phyloP scores from a whole-genome alignment of 1,139 yeast species.

The Taphrina confusa region DNA sequence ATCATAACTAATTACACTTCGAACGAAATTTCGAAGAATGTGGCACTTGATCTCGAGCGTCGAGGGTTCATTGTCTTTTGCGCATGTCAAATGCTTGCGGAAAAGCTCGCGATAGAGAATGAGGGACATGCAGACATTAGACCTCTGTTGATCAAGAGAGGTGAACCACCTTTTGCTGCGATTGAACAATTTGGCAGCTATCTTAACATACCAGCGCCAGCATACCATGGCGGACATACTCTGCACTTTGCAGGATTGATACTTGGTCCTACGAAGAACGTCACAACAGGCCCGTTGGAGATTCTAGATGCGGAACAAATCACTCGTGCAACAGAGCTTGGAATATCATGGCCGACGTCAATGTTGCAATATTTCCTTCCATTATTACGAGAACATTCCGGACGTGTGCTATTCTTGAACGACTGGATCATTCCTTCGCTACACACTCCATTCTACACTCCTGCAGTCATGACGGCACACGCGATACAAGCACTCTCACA shows the following conservation, averaged over 20 bases:
- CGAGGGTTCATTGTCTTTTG: slow-evolving; percentile 32
- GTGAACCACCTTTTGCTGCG: slow-evolving; percentile 5
- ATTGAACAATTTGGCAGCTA: slow-evolving; percentile 23
- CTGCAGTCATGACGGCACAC: slow-evolving; percentile 23
- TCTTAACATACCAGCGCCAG: slow-evolving; percentile 30
- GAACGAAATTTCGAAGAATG: slow-evolving; percentile 6
- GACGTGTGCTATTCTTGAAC: slow-evolving; percentile 25
- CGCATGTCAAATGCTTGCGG: slow-evolving; percentile 16
- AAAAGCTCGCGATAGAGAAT: slow-evolving; percentile 24
- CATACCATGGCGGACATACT: slow-evolving; percentile 30
- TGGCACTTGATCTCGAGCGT: slow-evolving; percentile 30
- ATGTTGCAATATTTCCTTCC: slow-evolving; percentile 28
- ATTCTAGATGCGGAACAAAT: slow-evolving; percentile 17
- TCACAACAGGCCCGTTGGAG: slow-evolving; percentile 22
- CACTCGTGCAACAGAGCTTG: slow-evolving; percentile 5
- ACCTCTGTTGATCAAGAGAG: slow-evolving; percentile 16
- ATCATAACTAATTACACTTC: slow-evolving; percentile 15
- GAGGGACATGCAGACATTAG: slow-evolving; percentile 33
- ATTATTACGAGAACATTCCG: slow-evolving; percentile 27
- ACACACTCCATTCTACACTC: slow-evolving; percentile 27
- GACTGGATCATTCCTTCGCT: slow-evolving; percentile 29
- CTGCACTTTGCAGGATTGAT: slow-evolving; percentile 32
- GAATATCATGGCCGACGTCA: slow-evolving; percentile 16
- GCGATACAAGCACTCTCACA: slow-evolving; percentile 20
- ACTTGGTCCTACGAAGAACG: slow-evolving; percentile 13